A percentile compares a stretch with the other conserved stretches of the same genome.
phyloP scores from a whole-genome alignment of 2,329 filamentous ascomycete species.

The Colletotrichum nymphaeae region DNA sequence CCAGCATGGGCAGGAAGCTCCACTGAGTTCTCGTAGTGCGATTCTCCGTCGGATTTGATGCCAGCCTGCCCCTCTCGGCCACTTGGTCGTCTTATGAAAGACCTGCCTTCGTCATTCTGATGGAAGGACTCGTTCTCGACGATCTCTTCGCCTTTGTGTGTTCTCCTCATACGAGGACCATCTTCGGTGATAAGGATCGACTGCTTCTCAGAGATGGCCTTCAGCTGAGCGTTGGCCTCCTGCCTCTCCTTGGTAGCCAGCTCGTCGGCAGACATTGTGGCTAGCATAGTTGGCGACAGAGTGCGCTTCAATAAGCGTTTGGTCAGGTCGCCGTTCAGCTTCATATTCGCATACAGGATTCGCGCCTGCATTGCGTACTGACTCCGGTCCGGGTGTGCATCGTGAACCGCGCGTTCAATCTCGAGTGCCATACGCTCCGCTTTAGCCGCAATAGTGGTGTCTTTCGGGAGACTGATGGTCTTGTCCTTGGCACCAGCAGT shows the following conservation, averaged over 20 bases:
- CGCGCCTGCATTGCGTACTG: slow-evolving; percentile 75
- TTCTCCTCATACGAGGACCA: slow-evolving; percentile 83
- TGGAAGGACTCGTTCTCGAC: slow-evolving; percentile 77
- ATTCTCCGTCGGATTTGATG: slow-evolving; percentile 31
- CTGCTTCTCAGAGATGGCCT: slow-evolving; percentile 82
- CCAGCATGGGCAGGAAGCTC: slow-evolving; percentile 48
- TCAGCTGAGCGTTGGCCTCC: slow-evolving; percentile 79
- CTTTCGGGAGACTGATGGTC: slow-evolving; percentile 71
- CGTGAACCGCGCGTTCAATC: slow-evolving; percentile 79
- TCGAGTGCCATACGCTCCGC: slow-evolving; percentile 79
- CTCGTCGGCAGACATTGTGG: slow-evolving; percentile 89
- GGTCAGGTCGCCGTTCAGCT: slow-evolving; percentile 84
- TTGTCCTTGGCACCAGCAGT: slow-evolving; percentile 74
- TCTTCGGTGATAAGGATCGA: slow-evolving; percentile 84
- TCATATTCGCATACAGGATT: slow-evolving; percentile 86
- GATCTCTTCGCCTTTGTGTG: slow-evolving; percentile 94
- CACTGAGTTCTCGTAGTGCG: slow-evolving; percentile 26
- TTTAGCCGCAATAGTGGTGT: slow-evolving; percentile 70
- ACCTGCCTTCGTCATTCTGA: slow-evolving; percentile 47
- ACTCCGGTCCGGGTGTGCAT: slow-evolving; percentile 63
- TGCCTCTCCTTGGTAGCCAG: slow-evolving; percentile 94
- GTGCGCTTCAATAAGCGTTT: slow-evolving; percentile 79
- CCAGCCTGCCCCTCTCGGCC: slow-evolving; percentile 41
- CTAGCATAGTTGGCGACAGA: slow-evolving; percentile 79
- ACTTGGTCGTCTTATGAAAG: slow-evolving; percentile 49